phyloP scores from a whole-genome alignment of 495 filamentous ascomycete species.

The Xylaria castorea region DNA sequence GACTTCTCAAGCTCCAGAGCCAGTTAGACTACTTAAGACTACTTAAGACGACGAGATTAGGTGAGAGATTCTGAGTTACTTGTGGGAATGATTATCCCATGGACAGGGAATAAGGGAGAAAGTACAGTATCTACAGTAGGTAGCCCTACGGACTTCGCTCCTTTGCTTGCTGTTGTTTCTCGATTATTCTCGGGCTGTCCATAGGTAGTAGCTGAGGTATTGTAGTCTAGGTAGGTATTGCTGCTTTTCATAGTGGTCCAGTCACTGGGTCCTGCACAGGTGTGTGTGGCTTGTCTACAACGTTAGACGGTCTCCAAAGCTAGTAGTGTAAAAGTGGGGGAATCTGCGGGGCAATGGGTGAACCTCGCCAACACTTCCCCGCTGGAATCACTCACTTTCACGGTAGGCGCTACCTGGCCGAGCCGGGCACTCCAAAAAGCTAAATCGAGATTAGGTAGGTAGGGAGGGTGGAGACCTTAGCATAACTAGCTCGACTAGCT shows the following conservation, averaged over 20 bases:
- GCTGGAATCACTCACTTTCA: neutral
- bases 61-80: neutral
- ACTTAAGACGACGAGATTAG: neutral
- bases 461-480: neutral
- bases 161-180: conserved; percentile 3
- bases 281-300: neutral
- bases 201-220: too few species aligned
- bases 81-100: neutral
- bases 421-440: neutral
- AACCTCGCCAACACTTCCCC: conserved; percentile 11
- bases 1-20: neutral
- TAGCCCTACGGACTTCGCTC: too few species aligned
- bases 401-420: conserved; percentile 1
- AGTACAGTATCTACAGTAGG: too few species aligned
- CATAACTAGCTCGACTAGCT: neutral
- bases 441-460: conserved; percentile 3
- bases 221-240: too few species aligned
- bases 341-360: conserved; percentile 8
- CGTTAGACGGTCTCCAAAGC: neutral
- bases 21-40: neutral
- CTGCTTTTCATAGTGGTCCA: too few species aligned
- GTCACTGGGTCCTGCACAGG: too few species aligned
- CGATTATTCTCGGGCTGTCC: conserved; percentile 1
- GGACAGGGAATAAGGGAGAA: neutral
- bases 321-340: neutral